Percentiles rank a stretch among this genome's conserved stretches.
phyloP scores from a whole-genome alignment of 2,329 filamentous ascomycete genomes.

The Penicillium polonicum region DNA sequence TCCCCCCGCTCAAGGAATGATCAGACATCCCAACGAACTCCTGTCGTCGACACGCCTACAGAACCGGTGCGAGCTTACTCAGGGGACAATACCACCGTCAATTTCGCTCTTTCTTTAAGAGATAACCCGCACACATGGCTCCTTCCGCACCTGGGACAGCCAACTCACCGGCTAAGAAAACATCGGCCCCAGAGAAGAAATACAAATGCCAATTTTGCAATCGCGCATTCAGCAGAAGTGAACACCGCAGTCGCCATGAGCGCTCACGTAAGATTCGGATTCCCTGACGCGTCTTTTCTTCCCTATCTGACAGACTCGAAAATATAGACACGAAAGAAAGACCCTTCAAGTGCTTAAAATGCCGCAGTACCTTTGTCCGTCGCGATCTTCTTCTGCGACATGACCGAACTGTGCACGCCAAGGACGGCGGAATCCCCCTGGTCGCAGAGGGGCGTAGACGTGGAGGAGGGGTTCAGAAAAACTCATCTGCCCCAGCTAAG shows the following conservation, averaged over 20 bases:
- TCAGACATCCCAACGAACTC: constrained; percentile 42
- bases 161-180: constrained; percentile 77
- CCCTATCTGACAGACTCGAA: background rate
- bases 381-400: constrained; percentile 94
- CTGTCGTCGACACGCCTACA: constrained; percentile 44
- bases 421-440: constrained; percentile 90
- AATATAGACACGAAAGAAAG: constrained; percentile 90
- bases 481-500: constrained; percentile 62
- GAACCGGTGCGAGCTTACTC: constrained; percentile 44
- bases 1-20: constrained; percentile 44
- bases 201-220: constrained; percentile 99
- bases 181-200: constrained; percentile 85
- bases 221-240: constrained; percentile 93
- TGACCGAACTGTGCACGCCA: constrained; percentile 96
- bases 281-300: background rate
- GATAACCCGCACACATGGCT: constrained; percentile 38
- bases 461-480: constrained; percentile 43
- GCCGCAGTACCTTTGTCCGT: constrained; percentile 95
- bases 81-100: constrained; percentile 39
- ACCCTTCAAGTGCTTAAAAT: constrained; percentile 98
- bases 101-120: constrained; percentile 28
- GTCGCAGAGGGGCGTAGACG: constrained; percentile 88
- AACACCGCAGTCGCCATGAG: constrained; percentile 95
- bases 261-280: constrained; percentile 79
- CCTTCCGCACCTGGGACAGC: constrained; percentile 60